Evolutionary conservation across 805 yeast genomes (phyloP).

Genomic region (Metschnikowia lochheadii): DNA sequence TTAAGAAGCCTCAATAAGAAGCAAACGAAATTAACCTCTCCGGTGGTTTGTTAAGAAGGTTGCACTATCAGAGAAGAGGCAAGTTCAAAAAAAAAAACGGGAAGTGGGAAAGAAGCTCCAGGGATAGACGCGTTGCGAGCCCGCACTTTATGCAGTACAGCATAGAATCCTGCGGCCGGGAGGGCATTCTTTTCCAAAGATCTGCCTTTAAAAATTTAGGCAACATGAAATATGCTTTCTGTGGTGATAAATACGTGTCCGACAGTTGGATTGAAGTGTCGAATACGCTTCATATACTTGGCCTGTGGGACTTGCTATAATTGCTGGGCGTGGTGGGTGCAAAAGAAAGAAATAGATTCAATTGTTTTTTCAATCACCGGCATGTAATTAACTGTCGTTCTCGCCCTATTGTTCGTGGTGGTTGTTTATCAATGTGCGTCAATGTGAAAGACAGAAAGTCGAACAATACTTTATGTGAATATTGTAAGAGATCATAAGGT

Average conservation of each 20-base stretch:
- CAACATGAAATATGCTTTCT: neutral
- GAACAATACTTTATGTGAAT: neutral
- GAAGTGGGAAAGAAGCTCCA: constrained; percentile 1
- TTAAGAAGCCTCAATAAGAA: neutral
- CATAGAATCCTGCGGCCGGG: neutral
- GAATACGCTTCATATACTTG: neutral
- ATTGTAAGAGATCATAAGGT: too few species aligned
- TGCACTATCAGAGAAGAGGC: neutral
- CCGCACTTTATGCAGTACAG: neutral
- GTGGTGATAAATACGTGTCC: neutral
- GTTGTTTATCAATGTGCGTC: neutral
- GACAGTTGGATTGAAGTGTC: neutral
- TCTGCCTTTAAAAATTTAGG: neutral
- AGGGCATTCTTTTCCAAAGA: neutral
- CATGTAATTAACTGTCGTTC: neutral
- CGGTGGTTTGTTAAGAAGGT: neutral
- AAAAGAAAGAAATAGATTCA: neutral
- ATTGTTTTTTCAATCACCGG: neutral
- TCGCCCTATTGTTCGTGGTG: neutral
- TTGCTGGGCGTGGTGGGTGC: neutral
- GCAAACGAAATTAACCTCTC: neutral
- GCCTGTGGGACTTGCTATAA: neutral
- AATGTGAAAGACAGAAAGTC: neutral
- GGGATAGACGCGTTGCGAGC: constrained; percentile 5
- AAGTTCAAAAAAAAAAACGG: neutral